Conservation (phyloP, 805 yeast species). For the Saccharomycopsis lassenensis region DNA sequence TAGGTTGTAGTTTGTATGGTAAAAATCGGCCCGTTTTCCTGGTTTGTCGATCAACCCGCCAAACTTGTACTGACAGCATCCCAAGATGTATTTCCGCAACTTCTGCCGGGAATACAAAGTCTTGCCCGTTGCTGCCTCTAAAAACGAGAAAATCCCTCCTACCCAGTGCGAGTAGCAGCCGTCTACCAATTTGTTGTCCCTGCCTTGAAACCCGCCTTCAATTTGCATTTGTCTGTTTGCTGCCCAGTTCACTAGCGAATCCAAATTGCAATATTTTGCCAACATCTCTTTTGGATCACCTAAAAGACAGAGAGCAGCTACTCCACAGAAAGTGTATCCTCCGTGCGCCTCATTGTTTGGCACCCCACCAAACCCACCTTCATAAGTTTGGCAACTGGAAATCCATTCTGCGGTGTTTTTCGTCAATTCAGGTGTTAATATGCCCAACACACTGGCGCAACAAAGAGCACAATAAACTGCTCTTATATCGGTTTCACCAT, state of each 20-base stretch:
- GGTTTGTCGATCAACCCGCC: conserved; percentile 93
- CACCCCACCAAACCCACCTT: conserved; percentile 89
- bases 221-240: conserved; percentile 51
- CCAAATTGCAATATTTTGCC: conserved; percentile 33
- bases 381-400: conserved; percentile 69
- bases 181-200: conserved; percentile 89
- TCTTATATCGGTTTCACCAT: conserved; percentile 81
- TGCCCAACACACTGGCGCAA: conserved; percentile 52
- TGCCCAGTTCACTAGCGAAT: conserved; percentile 53
- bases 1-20: conserved; percentile 81
- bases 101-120: conserved; percentile 41
- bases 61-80: conserved; percentile 57
- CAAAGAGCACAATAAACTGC: conserved; percentile 82
- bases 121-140: conserved; percentile 40
- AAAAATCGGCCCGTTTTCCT: conserved; percentile 65
- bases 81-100: conserved; percentile 53
- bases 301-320: conserved; percentile 47
- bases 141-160: conserved; percentile 60
- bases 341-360: conserved; percentile 93
- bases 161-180: conserved; percentile 97
- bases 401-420: conserved; percentile 51
- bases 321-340: conserved; percentile 89
- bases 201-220: conserved; percentile 87
- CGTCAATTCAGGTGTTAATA: conserved; percentile 49
- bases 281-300: conserved; percentile 29